Evolutionary conservation across 176 grass and related monocot species (phyloP).

Genomic region (Triticum monococcum): DNA sequence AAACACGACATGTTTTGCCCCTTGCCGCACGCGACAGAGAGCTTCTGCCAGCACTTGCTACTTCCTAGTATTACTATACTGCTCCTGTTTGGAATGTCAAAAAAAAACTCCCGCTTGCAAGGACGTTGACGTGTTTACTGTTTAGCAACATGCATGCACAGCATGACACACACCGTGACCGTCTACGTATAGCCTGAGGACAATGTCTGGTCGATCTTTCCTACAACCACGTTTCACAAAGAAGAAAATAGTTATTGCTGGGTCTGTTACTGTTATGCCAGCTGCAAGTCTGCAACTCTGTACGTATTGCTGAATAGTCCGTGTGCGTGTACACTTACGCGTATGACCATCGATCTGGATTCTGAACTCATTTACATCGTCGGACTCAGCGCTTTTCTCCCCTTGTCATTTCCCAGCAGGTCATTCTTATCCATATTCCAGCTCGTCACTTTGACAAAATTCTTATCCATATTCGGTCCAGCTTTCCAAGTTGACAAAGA

Average conservation of each 20-base stretch:
- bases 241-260: neutral
- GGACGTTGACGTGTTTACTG: neutral
- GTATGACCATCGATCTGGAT: neutral
- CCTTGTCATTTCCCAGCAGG: neutral
- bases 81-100: neutral
- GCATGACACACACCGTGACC: neutral
- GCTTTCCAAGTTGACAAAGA: neutral
- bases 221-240: neutral
- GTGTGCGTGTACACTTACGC: neutral
- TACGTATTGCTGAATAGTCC: neutral
- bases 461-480: neutral
- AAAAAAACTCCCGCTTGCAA: neutral
- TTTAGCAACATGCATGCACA: neutral
- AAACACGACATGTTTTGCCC: neutral
- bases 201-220: neutral
- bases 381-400: neutral
- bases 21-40: neutral
- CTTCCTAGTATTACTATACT: neutral
- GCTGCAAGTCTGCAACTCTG: neutral
- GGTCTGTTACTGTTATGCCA: neutral
- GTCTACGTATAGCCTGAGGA: neutral
- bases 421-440: neutral
- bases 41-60: neutral
- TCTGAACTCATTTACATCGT: neutral
- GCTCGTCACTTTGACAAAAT: neutral